These are phyloP conservation scores for Medicago arabica DNA, from an alignment of 306 rosid genomes.

Conservation along the genomic window DNA sequence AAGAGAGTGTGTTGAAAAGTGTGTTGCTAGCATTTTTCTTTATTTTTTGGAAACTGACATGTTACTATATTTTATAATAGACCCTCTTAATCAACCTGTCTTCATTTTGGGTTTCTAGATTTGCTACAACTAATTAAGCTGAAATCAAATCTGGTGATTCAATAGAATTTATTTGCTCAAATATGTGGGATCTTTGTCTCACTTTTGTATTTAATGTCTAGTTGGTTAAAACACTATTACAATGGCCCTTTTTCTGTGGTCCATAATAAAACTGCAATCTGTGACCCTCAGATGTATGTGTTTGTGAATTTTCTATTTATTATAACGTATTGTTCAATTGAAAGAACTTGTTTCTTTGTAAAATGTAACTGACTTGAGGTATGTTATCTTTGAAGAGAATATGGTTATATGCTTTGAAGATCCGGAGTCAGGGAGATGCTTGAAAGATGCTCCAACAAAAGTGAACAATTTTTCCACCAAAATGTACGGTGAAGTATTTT, in stretches of 20 bases:
- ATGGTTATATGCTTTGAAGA: conserved; percentile 95
- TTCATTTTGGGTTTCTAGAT: conserved; percentile 27
- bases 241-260: conserved; percentile 22
- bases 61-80: not conserved
- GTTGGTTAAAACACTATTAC: conserved; percentile 13
- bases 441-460: conserved; percentile 68
- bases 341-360: conserved; percentile 31
- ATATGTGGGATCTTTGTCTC: conserved; percentile 22
- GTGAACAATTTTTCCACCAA: conserved; percentile 62
- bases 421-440: conserved; percentile 80
- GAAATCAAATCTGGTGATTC: conserved; percentile 4
- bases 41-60: conserved; percentile 23
- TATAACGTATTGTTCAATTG: conserved; percentile 36
- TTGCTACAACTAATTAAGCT: conserved; percentile 8
- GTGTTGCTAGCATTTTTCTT: no score
- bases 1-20: no score
- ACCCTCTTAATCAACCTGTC: conserved; percentile 21
- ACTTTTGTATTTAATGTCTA: conserved; percentile 16
- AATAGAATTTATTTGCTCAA: conserved; percentile 3
- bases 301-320: conserved; percentile 25
- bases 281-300: conserved; percentile 9
- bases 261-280: conserved; percentile 25
- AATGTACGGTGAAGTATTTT: conserved; percentile 60
- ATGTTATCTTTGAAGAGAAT: conserved; percentile 69
- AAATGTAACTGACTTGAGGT: conserved; percentile 36